Conservation (phyloP, 2,329 filamentous ascomycete genomes). For the Ceratocystis harringtonii region DNA sequence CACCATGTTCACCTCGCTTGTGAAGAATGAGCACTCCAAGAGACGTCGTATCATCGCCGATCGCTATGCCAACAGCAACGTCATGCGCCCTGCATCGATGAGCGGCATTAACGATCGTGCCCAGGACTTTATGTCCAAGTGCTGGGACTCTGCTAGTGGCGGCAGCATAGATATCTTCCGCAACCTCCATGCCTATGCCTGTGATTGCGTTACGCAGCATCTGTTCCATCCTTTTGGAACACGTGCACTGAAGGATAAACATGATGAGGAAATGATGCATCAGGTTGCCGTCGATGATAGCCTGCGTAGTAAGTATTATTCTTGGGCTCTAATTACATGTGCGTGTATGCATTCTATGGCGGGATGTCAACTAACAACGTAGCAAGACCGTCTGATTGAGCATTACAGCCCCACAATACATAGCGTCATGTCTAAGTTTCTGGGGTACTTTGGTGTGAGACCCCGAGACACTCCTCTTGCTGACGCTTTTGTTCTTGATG, state of each 20-base stretch:
- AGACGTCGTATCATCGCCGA: slow-evolving; percentile 50
- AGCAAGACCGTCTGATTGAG: slow-evolving; percentile 43
- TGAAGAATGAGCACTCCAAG: slow-evolving; percentile 46
- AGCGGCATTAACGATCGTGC: slow-evolving; percentile 44
- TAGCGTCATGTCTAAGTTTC: slow-evolving; percentile 30
- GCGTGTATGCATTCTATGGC: neutral
- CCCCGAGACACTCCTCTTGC: slow-evolving; percentile 44
- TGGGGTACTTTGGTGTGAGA: slow-evolving; percentile 33
- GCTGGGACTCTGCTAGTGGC: slow-evolving; percentile 28
- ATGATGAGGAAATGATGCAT: slow-evolving; percentile 52
- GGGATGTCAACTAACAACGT: neutral
- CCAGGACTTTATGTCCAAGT: slow-evolving; percentile 38
- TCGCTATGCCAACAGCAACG: slow-evolving; percentile 53
- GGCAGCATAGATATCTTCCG: slow-evolving; percentile 47
- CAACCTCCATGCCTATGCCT: slow-evolving; percentile 49
- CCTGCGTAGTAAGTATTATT: slow-evolving; percentile 40
- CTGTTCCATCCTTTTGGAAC: slow-evolving; percentile 53
- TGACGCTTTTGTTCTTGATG: slow-evolving; percentile 42
- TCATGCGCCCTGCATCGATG: slow-evolving; percentile 41
- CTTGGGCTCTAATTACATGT: neutral
- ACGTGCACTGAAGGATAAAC: slow-evolving; percentile 38
- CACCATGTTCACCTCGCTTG: slow-evolving; percentile 45
- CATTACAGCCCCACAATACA: slow-evolving; percentile 42
- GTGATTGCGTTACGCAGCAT: slow-evolving; percentile 54
- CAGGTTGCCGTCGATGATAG: slow-evolving; percentile 54